Base-by-base conservation (phyloP, 1,139 yeast genomes). In the Blastobotrys buckinghamii region DNA sequence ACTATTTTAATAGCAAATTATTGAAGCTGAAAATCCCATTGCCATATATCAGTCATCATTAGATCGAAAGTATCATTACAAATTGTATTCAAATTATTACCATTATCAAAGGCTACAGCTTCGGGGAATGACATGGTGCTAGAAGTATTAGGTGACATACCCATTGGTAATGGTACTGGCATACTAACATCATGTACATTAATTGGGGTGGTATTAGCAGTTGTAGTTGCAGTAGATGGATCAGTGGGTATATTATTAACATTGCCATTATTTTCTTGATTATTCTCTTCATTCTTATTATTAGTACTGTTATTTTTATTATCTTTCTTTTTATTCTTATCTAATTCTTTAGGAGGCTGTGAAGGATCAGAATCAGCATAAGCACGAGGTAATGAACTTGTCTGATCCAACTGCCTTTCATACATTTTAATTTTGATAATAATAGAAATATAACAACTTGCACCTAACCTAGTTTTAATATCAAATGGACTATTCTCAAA, bases 401-500 rank as follows among this genome's bases (percentile, higher is more conserved):
- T 4, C 7, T 5, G 7, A 5, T 22, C 24, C 26, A 16, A 6
- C 9, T 15, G 20, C n/a, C 16, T 4, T 29, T 40, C 36, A 17
- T 39, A 32, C 17, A 36, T 19, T 27, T 44, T 44, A 22, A 38
- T 12, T 15, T 24, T 37, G 29, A 44, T 10, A 17, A 45, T 3
- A 13, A 41, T 15, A 17, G 42, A 29, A 13, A 45, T 41, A 17
- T 29, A 45, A 4, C 42, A 39, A 16, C 49, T 41, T 15, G 49
- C 49, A 2, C 49, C 49, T 16, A 45, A 19, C 4, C 49, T 34
- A 1, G 45, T 40, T 26, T 41, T 40, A 17, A 45, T 36, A 17
- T 35, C 17, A 30, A 45, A 45, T 19, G 41, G 37, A 20, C 40
- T 34, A 38, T 35, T 24, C 20, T 45, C 24, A 20, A 35, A 17